Conservation (phyloP, 2,329 filamentous ascomycete genomes). For the Sarocladium brachiariae region DNA sequence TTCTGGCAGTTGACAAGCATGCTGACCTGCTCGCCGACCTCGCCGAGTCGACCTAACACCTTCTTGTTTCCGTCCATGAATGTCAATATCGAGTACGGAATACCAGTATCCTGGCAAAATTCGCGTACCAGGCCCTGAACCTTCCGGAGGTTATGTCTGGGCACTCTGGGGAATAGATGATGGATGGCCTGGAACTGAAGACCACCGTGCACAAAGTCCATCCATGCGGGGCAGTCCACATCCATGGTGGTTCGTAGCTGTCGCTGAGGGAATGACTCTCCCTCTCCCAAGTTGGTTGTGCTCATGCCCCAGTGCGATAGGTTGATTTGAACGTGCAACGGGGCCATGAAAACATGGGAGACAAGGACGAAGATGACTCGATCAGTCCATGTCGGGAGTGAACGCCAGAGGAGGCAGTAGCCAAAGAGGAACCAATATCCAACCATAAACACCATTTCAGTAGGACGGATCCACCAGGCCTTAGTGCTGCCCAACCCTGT, state of each 20-base stretch:
- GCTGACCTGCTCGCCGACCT: conserved; percentile 72
- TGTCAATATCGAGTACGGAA: conserved; percentile 80
- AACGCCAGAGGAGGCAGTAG: conserved; percentile 55
- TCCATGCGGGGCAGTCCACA: conserved; percentile 78
- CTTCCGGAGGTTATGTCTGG: conserved; percentile 72
- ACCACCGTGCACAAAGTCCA: conserved; percentile 84
- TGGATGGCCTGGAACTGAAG: conserved; percentile 87
- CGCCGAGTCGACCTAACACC: conserved; percentile 68
- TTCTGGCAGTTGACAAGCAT: conserved; percentile 71
- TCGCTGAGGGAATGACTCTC: conserved; percentile 82
- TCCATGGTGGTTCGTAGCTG: conserved; percentile 95
- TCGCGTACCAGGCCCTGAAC: conserved; percentile 70
- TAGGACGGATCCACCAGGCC: conserved; percentile 61
- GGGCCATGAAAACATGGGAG: conserved; percentile 59
- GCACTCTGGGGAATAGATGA: conserved; percentile 77
- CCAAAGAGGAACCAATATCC: conserved; percentile 64
- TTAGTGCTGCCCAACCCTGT: conserved; percentile 27
- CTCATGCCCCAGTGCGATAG: conserved; percentile 65
- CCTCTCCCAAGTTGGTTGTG: conserved; percentile 63
- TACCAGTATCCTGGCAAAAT: conserved; percentile 74
- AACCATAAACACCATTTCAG: conserved; percentile 55
- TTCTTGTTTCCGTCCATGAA: conserved; percentile 79
- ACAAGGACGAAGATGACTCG: conserved; percentile 57
- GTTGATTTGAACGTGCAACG: conserved; percentile 65
- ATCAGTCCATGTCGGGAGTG: conserved; percentile 49